phyloP scores from a whole-genome alignment of 345 rosid species.

The Noccaea caerulescens region DNA sequence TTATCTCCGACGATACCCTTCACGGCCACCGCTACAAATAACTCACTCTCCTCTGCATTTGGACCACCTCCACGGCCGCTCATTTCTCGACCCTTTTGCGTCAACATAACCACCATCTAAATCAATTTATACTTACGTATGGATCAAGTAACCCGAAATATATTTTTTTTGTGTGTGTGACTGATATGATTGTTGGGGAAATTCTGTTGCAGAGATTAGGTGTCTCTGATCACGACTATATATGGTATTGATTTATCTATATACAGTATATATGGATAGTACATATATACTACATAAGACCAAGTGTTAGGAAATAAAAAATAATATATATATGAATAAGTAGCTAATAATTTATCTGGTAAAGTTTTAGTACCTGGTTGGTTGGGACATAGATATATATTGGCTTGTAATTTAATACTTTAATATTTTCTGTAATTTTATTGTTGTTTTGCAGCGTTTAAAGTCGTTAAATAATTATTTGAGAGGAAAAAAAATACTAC shows the following conservation, averaged over 20 bases:
- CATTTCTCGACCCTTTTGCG: conserved; percentile 34
- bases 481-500: too few species aligned
- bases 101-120: conserved; percentile 38
- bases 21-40: conserved; percentile 70
- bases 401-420: background rate
- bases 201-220: conserved; percentile 9
- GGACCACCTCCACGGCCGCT: conserved; percentile 23
- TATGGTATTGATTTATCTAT: conserved; percentile 6
- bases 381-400: background rate
- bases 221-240: conserved; percentile 22
- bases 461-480: too few species aligned
- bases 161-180: background rate
- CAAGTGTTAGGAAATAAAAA: background rate
- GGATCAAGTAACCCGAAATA: conserved; percentile 6
- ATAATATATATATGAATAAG: background rate
- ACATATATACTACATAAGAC: background rate
- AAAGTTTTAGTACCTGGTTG: conserved; percentile 8
- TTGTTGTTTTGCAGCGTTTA: background rate
- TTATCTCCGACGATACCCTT: conserved; percentile 56
- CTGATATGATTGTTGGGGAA: background rate
- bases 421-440: too few species aligned
- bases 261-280: background rate
- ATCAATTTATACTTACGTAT: conserved; percentile 7
- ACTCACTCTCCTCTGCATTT: conserved; percentile 37
- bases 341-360: background rate